Base-by-base conservation (phyloP, 352 stramenopile genomes). In the Phytophthora chlamydospora region DNA sequence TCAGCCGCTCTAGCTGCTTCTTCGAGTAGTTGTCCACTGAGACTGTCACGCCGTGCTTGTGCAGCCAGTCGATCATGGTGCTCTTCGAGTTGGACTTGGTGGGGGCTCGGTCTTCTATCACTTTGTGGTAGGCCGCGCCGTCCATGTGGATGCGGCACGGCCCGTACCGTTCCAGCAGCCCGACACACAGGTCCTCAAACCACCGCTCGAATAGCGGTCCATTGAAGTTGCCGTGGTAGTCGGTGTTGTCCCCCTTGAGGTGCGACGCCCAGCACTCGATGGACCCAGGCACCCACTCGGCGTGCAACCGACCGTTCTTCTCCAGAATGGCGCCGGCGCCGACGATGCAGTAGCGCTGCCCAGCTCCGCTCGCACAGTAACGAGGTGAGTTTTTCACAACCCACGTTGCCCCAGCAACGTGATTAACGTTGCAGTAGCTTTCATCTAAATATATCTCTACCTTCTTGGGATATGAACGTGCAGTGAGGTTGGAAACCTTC, bases 181-280 rank as follows among this genome's bases (percentile, higher is more conserved):
- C 8, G 0, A 1, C 9, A 8, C 35, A 53, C 3, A 41, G 45
- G 0, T 41, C 33, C 16, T 60, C n/a, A 14, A 52, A 44, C 51
- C 31, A 59, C 6, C 0, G 3, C 6, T 51, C 19, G 33, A 60
- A 60, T 8, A 52, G 19, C 32, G 36, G 21, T 3, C 21, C 17
- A 1, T 6, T 60, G 35, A 52, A 60, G 21, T 52, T 60, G 12
- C 52, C 52, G 33, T 52, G 41, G 14, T 60, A 60, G 24, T 56
- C 48, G 6, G 17, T 31, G 44, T 39, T 29, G 14, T 21, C 14
- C 3, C 13, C n/a, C 36, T 39, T 47, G 8, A 32, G 11, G 29
- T 58, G 38, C 8, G 38, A 40, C 2, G 27, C 0, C 27, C 36
- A 40, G 11, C 14, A 13, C 27, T 21, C 1, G 14, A 58, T 19